Base-by-base conservation (phyloP, 2,329 filamentous ascomycete species). In the Pyrenophora tritici-repentis region DNA sequence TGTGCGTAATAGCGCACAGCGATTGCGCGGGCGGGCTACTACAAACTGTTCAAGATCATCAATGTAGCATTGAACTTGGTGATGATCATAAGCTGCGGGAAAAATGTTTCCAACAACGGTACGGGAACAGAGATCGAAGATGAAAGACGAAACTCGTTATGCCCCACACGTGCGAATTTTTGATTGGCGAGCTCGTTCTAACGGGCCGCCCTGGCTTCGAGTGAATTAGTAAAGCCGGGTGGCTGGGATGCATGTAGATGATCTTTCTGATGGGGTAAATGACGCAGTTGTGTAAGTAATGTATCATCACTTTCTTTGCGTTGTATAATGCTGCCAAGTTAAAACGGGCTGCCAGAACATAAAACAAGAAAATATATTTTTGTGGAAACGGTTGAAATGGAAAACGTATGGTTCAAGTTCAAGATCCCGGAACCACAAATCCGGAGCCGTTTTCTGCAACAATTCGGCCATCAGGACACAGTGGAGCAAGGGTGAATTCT, bases 101-200 rank as follows among this genome's bases (percentile, higher is more conserved):
- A 41, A 16, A 24, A 37, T 33, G 37, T 33, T 47, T 51, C 31
- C 42, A 35, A 35, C 44, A 17, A 34, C 39, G 32, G 40, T 16
- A 50, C 46, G 42, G 42, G 9, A 41, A 42, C 41, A 42, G 32
- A 44, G 33, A 50, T 38, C 22, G 17, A 42, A 38, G 16, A 35
- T 32, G 22, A 49, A 29, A 29, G 40, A 42, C 45, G 41, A 42
- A 42, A 39, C 26, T 18, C 40, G 20, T 12, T 37, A 14, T 20
- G 31, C 36, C 24, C 48, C 48, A 47, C 48, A 47, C 52, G 44
- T 53, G 40, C 49, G 18, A 43, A 24, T 10, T 33, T 36, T 17
- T 46, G 34, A 58, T 52, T 55, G 47, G 47, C 36, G 37, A 38
- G 46, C 38, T 51, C 31, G 44, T 33, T 33, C 14, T 16, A 39